Percentiles rank a stretch among this genome's conserved stretches.
These are phyloP conservation scores for Sphagnum magellanicum DNA, from an alignment of 228 moss, liverwort and hornwort species.

Conservation along the genomic window DNA sequence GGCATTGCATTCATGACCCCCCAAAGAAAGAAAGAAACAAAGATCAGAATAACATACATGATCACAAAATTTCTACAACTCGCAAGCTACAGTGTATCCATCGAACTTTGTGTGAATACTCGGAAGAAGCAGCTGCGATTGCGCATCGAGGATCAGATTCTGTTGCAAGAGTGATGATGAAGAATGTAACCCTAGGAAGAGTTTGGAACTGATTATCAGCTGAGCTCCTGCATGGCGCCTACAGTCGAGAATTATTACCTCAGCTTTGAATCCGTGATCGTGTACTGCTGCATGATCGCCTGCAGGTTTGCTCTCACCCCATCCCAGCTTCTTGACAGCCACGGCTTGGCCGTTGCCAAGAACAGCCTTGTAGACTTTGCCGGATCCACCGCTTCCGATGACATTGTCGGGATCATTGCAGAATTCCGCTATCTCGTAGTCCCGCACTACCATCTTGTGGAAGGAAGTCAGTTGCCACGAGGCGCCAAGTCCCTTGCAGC, in stretches of 20 bases:
- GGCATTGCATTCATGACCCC: not conserved
- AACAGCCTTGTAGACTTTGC: constrained; percentile 68
- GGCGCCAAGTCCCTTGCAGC: constrained; percentile 24
- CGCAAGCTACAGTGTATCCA: too few species aligned
- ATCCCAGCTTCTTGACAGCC: constrained; percentile 74
- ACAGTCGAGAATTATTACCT: constrained; percentile 24
- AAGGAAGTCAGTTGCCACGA: constrained; percentile 81
- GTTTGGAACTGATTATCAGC: too few species aligned
- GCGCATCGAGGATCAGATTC: too few species aligned
- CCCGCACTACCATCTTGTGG: constrained; percentile 66
- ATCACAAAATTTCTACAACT: too few species aligned
- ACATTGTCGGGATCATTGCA: constrained; percentile 64
- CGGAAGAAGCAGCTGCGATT: too few species aligned
- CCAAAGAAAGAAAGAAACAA: too few species aligned
- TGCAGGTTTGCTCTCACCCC: constrained; percentile 32
- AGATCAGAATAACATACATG: too few species aligned
- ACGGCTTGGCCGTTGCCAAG: constrained; percentile 67
- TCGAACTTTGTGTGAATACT: too few species aligned
- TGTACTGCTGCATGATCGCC: constrained; percentile 19
- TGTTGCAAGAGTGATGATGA: not conserved
- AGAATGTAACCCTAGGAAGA: not conserved
- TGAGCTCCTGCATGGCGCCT: too few species aligned
- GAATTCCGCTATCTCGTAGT: constrained; percentile 61
- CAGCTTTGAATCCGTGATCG: constrained; percentile 83
- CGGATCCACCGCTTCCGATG: constrained; percentile 74